Conservation (phyloP, 768 basidiomycete genomes). For the Suillus subaureus region DNA sequence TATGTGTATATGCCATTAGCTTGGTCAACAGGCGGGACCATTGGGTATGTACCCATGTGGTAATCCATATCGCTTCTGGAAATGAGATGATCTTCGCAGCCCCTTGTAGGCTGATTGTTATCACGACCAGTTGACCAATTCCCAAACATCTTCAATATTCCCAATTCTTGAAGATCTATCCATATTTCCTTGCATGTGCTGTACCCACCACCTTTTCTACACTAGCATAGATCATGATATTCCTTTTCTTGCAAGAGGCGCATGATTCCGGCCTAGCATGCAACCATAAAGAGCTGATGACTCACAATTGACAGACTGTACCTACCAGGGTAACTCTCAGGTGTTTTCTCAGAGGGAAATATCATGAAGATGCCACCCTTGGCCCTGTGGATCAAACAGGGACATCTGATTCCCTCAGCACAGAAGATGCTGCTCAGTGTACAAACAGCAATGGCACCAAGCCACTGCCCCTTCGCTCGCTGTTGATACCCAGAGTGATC, state of each 20-base stretch:
- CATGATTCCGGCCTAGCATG: not conserved
- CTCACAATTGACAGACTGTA: constrained; percentile 34
- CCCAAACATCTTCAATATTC: constrained; percentile 55
- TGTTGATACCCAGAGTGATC: constrained; percentile 58
- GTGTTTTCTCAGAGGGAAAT: constrained; percentile 24
- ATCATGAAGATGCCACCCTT: constrained; percentile 7
- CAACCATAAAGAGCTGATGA: constrained; percentile 1
- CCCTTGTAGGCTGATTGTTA: constrained; percentile 68
- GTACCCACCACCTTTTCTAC: constrained; percentile 63
- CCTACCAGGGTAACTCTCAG: constrained; percentile 29
- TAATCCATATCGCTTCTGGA: not conserved
- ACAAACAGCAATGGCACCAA: constrained; percentile 26
- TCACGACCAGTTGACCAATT: constrained; percentile 70
- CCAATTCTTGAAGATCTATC: constrained; percentile 63
- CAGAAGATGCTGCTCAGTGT: not conserved
- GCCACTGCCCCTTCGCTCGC: constrained; percentile 50
- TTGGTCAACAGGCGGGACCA: constrained; percentile 45
- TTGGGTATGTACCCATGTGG: constrained; percentile 40
- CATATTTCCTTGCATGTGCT: constrained; percentile 75
- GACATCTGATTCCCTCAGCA: constrained; percentile 11
- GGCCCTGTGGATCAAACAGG: constrained; percentile 11
- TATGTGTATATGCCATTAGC: constrained; percentile 67
- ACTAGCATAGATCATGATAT: constrained; percentile 53
- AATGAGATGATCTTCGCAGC: constrained; percentile 39
- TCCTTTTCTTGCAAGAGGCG: constrained; percentile 60